These are phyloP conservation scores for Exophiala spinifera DNA, from an alignment of 2,329 filamentous ascomycete species.

Conservation along the genomic window DNA sequence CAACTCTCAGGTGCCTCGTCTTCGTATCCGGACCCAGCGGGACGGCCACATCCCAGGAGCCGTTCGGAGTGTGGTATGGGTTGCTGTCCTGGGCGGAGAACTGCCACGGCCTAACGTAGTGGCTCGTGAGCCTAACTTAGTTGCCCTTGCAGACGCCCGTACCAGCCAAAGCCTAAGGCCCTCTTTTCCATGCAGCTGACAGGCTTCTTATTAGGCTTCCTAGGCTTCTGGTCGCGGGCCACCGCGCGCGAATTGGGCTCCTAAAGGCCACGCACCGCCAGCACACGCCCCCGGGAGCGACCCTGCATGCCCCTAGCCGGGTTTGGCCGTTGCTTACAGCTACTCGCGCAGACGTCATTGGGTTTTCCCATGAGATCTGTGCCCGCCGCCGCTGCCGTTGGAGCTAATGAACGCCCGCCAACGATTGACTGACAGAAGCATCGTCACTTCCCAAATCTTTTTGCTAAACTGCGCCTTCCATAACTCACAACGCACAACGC, in stretches of 20 bases:
- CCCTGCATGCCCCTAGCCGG: background rate
- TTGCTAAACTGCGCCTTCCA: background rate
- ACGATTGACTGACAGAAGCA: background rate
- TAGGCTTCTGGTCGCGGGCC: background rate
- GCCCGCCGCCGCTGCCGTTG: no score
- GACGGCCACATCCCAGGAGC: background rate
- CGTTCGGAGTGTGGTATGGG: no score
- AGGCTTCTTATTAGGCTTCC: background rate
- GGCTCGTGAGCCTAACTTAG: no score
- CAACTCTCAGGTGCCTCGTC: no score
- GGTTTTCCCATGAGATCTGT: background rate
- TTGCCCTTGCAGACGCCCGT: background rate
- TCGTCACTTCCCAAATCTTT: conserved; percentile 1
- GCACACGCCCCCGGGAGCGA: background rate
- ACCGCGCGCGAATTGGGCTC: background rate
- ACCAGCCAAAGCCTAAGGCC: no score
- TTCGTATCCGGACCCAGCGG: no score
- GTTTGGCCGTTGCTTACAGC: background rate
- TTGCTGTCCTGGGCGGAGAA: background rate
- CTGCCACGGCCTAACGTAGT: background rate
- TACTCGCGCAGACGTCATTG: background rate
- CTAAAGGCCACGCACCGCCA: background rate
- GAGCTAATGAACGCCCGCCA: background rate
- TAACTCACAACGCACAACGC: background rate
- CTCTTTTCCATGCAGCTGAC: background rate